Evolutionary conservation across 495 filamentous ascomycete species (phyloP), one percentile per base, ranked within the genome.

Genomic region (Trichocladium antarcticum): DNA sequence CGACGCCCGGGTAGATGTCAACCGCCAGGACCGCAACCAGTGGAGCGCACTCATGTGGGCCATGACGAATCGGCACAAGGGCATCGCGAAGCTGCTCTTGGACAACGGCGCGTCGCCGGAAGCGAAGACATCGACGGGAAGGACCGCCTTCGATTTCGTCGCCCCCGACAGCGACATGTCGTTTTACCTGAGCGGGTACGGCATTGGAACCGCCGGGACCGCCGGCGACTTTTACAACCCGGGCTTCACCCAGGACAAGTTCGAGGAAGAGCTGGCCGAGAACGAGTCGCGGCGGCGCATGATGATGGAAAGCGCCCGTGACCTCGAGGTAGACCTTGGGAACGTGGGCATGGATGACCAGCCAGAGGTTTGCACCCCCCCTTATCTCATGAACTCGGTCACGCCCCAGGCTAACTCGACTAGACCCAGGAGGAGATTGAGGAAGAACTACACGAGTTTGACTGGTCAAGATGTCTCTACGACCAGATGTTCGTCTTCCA

Each of bases 401-500:
- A 32, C 10, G 12, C 4, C 10, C 12, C 5, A 11, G 31, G 14
- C 44, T 45, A 20, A 41, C 53, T 39, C 8, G 32, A 9, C 42
- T 57, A 96, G 87, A 73, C 81, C 29, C 74, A 80, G 1, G 89
- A 89, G 51, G 90, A 96, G 29, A 68, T 87, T 16, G 88, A 95
- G 59, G 86, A 85, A 47, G 87, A 95, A 45, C 79, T 81, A 37
- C 88, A 94, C 59, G 92, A 97, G 49, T 99, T 99, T 55, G 81
- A 95, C n/a, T 99, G 92, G 92, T 84, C 87, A 57, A 75, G 82
- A 59, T 99, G 92, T 67, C 70, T 95, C 37, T 88, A 95, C 60
- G 92, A 99, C 64, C 92, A 99, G 61, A 99, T 99, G 92, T 99
- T 99, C 58, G 92, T 99, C 20, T 97, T 99, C 63, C 93, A 97